A percentile compares a stretch with the other conserved stretches of the same genome.
Conservation (phyloP, 495 filamentous ascomycete genomes). For the Durotheca rogersii region DNA sequence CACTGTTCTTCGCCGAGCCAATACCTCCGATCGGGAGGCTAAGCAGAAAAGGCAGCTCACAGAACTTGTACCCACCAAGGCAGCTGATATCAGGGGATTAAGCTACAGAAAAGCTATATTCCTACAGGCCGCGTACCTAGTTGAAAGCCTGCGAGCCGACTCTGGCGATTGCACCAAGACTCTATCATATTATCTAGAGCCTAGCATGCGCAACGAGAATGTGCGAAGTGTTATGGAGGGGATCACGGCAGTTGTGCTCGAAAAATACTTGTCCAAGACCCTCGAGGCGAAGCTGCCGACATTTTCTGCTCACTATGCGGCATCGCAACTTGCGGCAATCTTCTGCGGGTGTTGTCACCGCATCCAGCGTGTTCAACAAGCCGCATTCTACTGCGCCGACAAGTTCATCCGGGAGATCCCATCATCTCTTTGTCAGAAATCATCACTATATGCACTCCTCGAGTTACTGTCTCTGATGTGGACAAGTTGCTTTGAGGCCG, state of each 20-base stretch:
- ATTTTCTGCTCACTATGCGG: slow-evolving; percentile 83
- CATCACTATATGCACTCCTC: slow-evolving; percentile 85
- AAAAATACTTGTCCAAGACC: slow-evolving; percentile 70
- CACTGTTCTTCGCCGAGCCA: slow-evolving; percentile 80
- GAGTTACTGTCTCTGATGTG: slow-evolving; percentile 93
- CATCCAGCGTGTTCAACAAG: slow-evolving; percentile 82
- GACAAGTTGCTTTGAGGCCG: slow-evolving; percentile 87
- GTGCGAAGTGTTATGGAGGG: slow-evolving; percentile 85
- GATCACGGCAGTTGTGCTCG: slow-evolving; percentile 71
- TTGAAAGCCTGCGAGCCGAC: slow-evolving; percentile 80
- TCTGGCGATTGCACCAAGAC: slow-evolving; percentile 85
- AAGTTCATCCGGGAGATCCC: slow-evolving; percentile 80
- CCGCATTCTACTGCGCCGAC: slow-evolving; percentile 77
- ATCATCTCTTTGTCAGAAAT: slow-evolving; percentile 84
- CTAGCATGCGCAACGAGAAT: slow-evolving; percentile 72
- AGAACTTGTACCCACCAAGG: slow-evolving; percentile 67
- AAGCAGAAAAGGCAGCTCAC: slow-evolving; percentile 78
- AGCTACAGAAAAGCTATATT: slow-evolving; percentile 89
- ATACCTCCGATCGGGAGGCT: slow-evolving; percentile 69
- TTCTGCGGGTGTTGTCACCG: slow-evolving; percentile 90
- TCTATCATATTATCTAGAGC: slow-evolving; percentile 88
- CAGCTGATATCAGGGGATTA: slow-evolving; percentile 73
- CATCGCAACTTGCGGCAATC: slow-evolving; percentile 79
- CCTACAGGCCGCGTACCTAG: slow-evolving; percentile 78
- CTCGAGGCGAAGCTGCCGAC: slow-evolving; percentile 65